These are phyloP conservation scores for Boletellus ananiceps DNA, from an alignment of 768 basidiomycete species.

Conservation along the genomic window DNA sequence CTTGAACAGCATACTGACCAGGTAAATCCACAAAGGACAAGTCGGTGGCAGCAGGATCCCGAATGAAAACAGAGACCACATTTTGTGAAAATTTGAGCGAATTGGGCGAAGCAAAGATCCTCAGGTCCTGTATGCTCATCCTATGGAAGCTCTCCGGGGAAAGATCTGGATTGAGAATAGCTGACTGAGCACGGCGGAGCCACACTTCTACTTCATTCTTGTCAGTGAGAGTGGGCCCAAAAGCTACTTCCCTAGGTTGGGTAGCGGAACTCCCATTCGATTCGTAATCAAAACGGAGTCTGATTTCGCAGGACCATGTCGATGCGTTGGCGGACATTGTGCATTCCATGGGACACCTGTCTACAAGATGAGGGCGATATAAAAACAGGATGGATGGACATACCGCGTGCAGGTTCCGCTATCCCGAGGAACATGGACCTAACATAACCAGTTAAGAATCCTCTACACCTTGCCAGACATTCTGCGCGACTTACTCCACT, in stretches of 20 bases:
- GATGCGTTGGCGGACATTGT: conserved; percentile 38
- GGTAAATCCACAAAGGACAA: conserved; percentile 53
- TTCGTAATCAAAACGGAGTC: conserved; percentile 35
- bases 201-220: conserved; percentile 35
- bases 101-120: conserved; percentile 17
- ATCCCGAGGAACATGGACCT: conserved; percentile 61
- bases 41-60: conserved; percentile 43
- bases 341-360: conserved; percentile 53
- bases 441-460: background rate
- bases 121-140: conserved; percentile 26
- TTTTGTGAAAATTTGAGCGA: conserved; percentile 46
- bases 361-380: background rate
- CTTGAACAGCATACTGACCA: conserved; percentile 29
- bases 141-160: conserved; percentile 16
- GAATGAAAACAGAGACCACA: conserved; percentile 42
- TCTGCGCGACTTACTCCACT: conserved; percentile 39
- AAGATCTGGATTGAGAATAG: conserved; percentile 35
- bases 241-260: conserved; percentile 8
- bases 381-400: background rate
- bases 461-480: background rate
- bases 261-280: conserved; percentile 21
- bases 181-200: conserved; percentile 44
- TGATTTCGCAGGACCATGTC: conserved; percentile 43
- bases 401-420: conserved; percentile 58
- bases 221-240: conserved; percentile 32